These are phyloP conservation scores for Raphanus sativus DNA, from an alignment of 345 rosid species.

Conservation along the genomic window DNA sequence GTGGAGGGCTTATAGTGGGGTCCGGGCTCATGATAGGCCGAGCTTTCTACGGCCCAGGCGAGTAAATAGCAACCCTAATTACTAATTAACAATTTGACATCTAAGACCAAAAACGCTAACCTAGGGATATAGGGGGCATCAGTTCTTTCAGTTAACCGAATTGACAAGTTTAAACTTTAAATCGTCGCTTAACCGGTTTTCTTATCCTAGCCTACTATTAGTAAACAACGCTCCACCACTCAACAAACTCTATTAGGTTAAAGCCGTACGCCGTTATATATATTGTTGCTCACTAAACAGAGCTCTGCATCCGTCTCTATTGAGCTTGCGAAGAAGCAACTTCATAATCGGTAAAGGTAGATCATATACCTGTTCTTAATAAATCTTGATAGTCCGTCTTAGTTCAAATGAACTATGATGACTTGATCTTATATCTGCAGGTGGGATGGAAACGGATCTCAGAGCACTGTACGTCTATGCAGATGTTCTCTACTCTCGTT, in stretches of 20 bases:
- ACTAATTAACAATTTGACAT: not conserved
- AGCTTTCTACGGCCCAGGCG: not conserved
- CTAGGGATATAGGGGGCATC: not conserved
- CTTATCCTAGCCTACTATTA: not conserved
- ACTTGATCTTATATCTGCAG: not conserved
- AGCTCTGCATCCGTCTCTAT: too few relatives aligned
- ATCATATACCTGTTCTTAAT: not conserved
- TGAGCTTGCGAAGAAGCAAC: not conserved
- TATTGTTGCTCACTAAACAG: slow-evolving; percentile 12
- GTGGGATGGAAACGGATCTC: not conserved
- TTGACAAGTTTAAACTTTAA: not conserved
- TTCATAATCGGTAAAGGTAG: not conserved
- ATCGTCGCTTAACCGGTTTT: not conserved
- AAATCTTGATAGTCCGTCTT: not conserved
- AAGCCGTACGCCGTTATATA: slow-evolving; percentile 9
- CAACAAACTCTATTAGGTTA: slow-evolving; percentile 14
- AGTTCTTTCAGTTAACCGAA: not conserved
- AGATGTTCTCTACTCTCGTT: not conserved
- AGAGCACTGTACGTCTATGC: not conserved
- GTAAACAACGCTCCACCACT: not conserved
- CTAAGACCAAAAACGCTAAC: not conserved
- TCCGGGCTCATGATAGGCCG: not conserved
- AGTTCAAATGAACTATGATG: not conserved
- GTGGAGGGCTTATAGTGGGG: not conserved
- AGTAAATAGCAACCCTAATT: not conserved